These are phyloP conservation scores for Xerocomus minutiporus DNA, from an alignment of 1,284 basidiomycete species.

Conservation along the genomic window DNA sequence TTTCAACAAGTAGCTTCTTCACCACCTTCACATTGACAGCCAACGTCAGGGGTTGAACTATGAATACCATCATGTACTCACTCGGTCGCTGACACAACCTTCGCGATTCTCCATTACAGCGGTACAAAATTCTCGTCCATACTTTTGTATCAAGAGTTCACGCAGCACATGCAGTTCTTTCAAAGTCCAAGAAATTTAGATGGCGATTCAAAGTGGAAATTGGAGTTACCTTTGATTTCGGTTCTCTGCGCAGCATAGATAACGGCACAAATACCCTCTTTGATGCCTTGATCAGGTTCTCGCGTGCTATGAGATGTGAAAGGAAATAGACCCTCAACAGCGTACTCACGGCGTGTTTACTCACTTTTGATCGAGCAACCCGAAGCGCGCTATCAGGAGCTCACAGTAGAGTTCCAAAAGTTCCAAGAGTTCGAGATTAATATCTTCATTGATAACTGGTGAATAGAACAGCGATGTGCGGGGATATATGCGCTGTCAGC, in stretches of 20 bases:
- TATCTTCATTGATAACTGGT: slow-evolving; percentile 80
- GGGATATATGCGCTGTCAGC: slow-evolving; percentile 3
- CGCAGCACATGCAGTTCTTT: slow-evolving; percentile 86
- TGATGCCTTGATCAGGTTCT: slow-evolving; percentile 79
- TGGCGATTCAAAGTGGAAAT: slow-evolving; percentile 2
- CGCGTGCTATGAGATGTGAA: slow-evolving; percentile 45
- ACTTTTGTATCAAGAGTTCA: slow-evolving; percentile 93
- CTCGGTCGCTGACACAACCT: slow-evolving; percentile 74
- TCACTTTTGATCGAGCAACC: slow-evolving; percentile 81
- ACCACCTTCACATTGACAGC: slow-evolving; percentile 41
- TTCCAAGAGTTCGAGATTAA: slow-evolving; percentile 83
- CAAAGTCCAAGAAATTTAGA: slow-evolving; percentile 4
- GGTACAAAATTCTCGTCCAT: slow-evolving; percentile 77
- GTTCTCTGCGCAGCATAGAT: slow-evolving; percentile 90
- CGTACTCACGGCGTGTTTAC: slow-evolving; percentile 23
- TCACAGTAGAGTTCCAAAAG: slow-evolving; percentile 93
- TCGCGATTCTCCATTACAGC: slow-evolving; percentile 81
- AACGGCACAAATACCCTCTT: slow-evolving; percentile 74
- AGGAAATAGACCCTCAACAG: not conserved
- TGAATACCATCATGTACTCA: slow-evolving; percentile 36
- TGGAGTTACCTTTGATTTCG: slow-evolving; percentile 74
- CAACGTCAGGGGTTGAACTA: slow-evolving; percentile 1
- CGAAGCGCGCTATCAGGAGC: slow-evolving; percentile 88
- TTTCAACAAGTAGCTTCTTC: slow-evolving; percentile 65
- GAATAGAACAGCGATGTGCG: not conserved